Evolutionary conservation across 495 filamentous ascomycete genomes (phyloP), one percentile per base, ranked within the genome.

Genomic region (Bacidia gigantensis): DNA sequence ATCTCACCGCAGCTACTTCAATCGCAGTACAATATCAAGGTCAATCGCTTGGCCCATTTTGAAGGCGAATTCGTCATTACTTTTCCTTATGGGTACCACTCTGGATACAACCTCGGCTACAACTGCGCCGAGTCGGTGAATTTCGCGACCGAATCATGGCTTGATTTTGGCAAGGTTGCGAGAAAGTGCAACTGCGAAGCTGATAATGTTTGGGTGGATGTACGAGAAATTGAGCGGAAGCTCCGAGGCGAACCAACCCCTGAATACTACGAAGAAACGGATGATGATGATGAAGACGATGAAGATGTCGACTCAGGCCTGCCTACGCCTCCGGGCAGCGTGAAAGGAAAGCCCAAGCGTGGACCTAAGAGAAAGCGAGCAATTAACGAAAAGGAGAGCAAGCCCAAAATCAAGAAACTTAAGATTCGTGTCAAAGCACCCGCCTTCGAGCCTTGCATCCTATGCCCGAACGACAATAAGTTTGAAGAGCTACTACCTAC

Each of bases 91-190:
- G 92, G 92, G 22, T 99, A 99, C 65, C 92, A 99, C 61, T 99
- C 92, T 9, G 92, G 92, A 10, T 99, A 90, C 65, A 99, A 99
- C 57, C 69, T 99, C 29, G 92, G 93, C 11, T 99, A 99, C 67
- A 99, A 99, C 65, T 99, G 92, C 65, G 92, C 92, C 26, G 92
- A 99, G 63, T 95, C 92, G 1, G 92, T 99, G 66, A 99, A 99
- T 65, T 99, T 99, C 66, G 92, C 90, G 17, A 81, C 90, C 11
- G 87, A 95, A 56, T 79, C 84, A 39, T 99, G 92, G 92, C 67
- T 99, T 29, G 78, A 92, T 21, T 95, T 89, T 72, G 92, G 87
- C n/a, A 82, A 84, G 52, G 85, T 95, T 58, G 93, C 92, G n/a
- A 93, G 95, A 64, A 95, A 90, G 63, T 99, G 92, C 65, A 77